These are phyloP conservation scores for Raphanus sativus DNA, from an alignment of 345 rosid genomes.

Conservation along the genomic window DNA sequence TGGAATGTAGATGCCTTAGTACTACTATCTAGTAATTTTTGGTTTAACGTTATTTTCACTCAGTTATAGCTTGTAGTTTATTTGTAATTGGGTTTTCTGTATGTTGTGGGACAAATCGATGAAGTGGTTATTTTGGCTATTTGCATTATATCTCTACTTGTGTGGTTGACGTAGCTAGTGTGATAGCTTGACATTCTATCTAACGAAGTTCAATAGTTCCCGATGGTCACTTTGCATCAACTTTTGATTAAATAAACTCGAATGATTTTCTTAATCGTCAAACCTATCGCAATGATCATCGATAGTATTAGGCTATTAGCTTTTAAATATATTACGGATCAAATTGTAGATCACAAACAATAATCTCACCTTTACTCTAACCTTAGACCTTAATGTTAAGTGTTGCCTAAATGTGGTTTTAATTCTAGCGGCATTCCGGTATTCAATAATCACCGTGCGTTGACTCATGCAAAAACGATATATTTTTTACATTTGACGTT, in stretches of 20 bases:
- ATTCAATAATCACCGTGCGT: slow-evolving; percentile 17
- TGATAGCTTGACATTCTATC: background rate
- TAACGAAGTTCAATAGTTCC: background rate
- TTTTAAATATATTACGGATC: background rate
- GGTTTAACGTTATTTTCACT: background rate
- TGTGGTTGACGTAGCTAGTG: background rate
- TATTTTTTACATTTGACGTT: background rate
- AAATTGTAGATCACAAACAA: background rate
- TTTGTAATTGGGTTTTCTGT: background rate
- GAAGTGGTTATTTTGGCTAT: background rate
- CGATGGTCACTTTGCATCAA: background rate
- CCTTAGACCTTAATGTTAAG: background rate
- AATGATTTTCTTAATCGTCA: background rate
- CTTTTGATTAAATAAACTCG: background rate
- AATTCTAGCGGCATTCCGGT: slow-evolving; percentile 14
- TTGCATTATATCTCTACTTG: background rate
- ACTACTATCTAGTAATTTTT: too few relatives aligned
- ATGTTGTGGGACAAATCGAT: background rate
- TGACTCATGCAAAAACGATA: slow-evolving; percentile 15
- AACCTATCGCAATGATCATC: background rate
- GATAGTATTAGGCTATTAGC: background rate
- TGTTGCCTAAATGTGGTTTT: background rate
- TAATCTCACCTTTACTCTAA: background rate
- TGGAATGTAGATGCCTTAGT: too few relatives aligned
- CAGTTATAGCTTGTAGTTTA: background rate